Conservation (phyloP, 2,329 filamentous ascomycete species). For the Alternaria conjuncta region DNA sequence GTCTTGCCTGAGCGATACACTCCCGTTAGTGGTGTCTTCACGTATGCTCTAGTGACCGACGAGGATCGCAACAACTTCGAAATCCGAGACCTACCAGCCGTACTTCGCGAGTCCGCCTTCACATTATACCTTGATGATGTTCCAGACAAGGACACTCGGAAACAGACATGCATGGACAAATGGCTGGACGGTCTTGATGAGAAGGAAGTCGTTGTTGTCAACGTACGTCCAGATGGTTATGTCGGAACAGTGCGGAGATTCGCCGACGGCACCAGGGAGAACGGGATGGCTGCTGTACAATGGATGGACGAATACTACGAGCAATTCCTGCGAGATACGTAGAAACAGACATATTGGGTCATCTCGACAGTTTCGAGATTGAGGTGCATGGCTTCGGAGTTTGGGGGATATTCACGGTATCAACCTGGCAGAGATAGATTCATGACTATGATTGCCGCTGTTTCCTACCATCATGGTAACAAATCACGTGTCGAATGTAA, state of each 20-base stretch:
- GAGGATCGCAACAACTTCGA: conserved; percentile 70
- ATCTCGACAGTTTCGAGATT: neutral
- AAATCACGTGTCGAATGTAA: too few species aligned
- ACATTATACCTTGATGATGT: conserved; percentile 75
- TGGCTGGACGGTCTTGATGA: conserved; percentile 68
- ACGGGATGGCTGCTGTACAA: conserved; percentile 42
- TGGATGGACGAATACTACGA: conserved; percentile 62
- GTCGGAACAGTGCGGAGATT: conserved; percentile 67
- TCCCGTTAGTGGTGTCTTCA: conserved; percentile 71
- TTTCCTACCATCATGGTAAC: neutral
- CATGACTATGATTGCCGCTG: neutral
- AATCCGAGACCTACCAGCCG: conserved; percentile 66
- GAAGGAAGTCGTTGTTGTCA: conserved; percentile 67
- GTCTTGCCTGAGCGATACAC: conserved; percentile 72
- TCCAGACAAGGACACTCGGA: conserved; percentile 61
- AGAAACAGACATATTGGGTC: neutral
- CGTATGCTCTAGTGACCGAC: conserved; percentile 68
- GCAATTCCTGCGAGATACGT: conserved; percentile 50
- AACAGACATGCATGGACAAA: conserved; percentile 65
- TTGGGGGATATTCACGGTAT: neutral
- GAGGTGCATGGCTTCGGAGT: neutral
- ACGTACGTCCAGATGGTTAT: conserved; percentile 76
- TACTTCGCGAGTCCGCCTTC: conserved; percentile 71
- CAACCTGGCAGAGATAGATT: neutral
- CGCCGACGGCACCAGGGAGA: conserved; percentile 34